Conservation (phyloP, 306 rosid genomes). For the Corylus heterophylla region DNA sequence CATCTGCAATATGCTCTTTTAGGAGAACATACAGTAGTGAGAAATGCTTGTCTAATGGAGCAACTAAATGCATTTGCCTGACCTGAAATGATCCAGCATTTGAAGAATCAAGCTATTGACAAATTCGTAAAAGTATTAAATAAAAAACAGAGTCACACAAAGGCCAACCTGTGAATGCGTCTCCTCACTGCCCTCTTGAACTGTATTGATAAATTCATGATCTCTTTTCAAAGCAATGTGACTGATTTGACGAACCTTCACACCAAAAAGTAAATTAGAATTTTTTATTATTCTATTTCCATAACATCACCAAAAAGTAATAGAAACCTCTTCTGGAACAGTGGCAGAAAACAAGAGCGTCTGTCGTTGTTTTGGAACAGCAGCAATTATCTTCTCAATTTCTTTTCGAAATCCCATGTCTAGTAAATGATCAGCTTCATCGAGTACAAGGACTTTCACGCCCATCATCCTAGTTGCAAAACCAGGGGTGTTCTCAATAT, state of each 20-base stretch:
- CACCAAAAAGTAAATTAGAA: constrained; percentile 23
- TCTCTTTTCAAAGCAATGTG: constrained; percentile 89
- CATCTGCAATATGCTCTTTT: constrained; percentile 88
- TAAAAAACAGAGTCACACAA: constrained; percentile 15
- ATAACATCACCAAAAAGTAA: constrained; percentile 7
- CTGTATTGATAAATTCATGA: constrained; percentile 84
- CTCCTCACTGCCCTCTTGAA: constrained; percentile 82
- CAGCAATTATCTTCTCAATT: constrained; percentile 79
- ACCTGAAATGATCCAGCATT: constrained; percentile 66
- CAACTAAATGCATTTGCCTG: constrained; percentile 66
- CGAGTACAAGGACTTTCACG: constrained; percentile 87
- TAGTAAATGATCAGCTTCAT: constrained; percentile 96
- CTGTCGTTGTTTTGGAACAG: constrained; percentile 91
- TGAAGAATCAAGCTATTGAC: constrained; percentile 20
- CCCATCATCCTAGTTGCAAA: constrained; percentile 95
- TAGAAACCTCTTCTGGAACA: constrained; percentile 77
- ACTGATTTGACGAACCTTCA: constrained; percentile 92
- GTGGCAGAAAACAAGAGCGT: constrained; percentile 95
- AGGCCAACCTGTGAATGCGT: constrained; percentile 80
- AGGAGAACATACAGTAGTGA: constrained; percentile 61
- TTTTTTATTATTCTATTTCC: constrained; percentile 1
- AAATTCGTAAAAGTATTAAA: not conserved
- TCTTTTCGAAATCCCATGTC: constrained; percentile 99
- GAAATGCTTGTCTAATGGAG: constrained; percentile 83
- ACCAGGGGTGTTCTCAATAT: constrained; percentile 86